phyloP scores from a whole-genome alignment of 2,329 filamentous ascomycete species.

The Nannizziopsis barbatae region DNA sequence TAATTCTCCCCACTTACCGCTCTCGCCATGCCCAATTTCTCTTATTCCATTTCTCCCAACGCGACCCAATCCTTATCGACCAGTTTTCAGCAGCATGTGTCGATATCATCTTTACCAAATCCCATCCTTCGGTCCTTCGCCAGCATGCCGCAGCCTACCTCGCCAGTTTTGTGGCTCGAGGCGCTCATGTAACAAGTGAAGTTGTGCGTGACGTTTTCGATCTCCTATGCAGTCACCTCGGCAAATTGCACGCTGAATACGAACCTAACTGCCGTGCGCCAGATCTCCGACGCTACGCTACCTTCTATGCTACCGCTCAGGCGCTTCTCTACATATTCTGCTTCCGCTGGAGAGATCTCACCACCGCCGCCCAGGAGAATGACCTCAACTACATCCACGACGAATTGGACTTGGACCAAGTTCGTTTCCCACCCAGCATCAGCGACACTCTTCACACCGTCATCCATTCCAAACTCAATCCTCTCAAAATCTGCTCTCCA shows the following conservation, averaged over 20 bases:
- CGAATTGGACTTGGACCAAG: conserved; percentile 53
- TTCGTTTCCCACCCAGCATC: conserved; percentile 64
- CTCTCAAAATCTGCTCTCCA: conserved; percentile 85
- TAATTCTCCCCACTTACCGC: conserved; percentile 81
- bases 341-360: conserved; percentile 91
- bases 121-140: conserved; percentile 58
- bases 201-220: conserved; percentile 74
- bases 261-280: conserved; percentile 69
- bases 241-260: conserved; percentile 60
- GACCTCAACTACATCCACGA: conserved; percentile 39
- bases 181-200: conserved; percentile 63
- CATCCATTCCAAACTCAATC: conserved; percentile 82
- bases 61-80: conserved; percentile 64
- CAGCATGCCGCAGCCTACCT: conserved; percentile 86
- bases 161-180: conserved; percentile 85
- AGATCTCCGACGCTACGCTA: conserved; percentile 69
- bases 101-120: conserved; percentile 58
- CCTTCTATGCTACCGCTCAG: conserved; percentile 82
- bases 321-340: conserved; percentile 91
- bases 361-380: conserved; percentile 45
- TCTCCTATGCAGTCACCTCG: conserved; percentile 65
- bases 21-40: conserved; percentile 92
- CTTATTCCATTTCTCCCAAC: conserved; percentile 88
- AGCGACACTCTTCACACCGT: conserved; percentile 64
- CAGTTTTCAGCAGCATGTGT: conserved; percentile 71